phyloP scores from a whole-genome alignment of 2,329 filamentous ascomycete genomes.

The Cytospora piceae region DNA sequence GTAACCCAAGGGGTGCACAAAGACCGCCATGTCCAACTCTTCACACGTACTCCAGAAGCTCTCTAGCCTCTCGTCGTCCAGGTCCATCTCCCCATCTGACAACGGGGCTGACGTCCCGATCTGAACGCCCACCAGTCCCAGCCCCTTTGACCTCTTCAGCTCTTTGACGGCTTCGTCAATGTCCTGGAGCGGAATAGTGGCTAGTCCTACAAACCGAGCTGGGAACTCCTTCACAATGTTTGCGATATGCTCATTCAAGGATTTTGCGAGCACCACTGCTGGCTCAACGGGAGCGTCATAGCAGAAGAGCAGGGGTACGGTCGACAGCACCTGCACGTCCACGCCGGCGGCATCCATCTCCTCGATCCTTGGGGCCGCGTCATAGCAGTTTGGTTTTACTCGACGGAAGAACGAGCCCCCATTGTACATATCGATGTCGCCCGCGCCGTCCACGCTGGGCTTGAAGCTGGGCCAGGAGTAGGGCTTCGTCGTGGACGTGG shows the following conservation, averaged over 20 bases:
- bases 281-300: constrained; percentile 40
- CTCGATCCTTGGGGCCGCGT: constrained; percentile 34
- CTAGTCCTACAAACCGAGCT: constrained; percentile 40
- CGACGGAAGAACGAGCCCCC: constrained; percentile 41
- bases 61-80: constrained; percentile 38
- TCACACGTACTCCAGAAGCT: constrained; percentile 41
- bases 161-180: constrained; percentile 37
- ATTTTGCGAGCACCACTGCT: constrained; percentile 36
- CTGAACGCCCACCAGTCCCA: constrained; percentile 40
- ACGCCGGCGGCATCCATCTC: constrained; percentile 43
- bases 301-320: constrained; percentile 44
- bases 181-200: constrained; percentile 41
- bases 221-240: constrained; percentile 34
- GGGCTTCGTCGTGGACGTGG: constrained; percentile 46
- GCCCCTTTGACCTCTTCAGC: constrained; percentile 35
- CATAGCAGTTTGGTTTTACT: constrained; percentile 41
- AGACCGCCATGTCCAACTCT: constrained; percentile 39
- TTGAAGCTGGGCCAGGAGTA: constrained; percentile 40
- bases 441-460: constrained; percentile 32
- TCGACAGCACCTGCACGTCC: constrained; percentile 43
- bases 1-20: constrained; percentile 43
- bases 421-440: constrained; percentile 42
- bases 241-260: constrained; percentile 41
- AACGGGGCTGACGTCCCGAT: constrained; percentile 40
- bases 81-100: constrained; percentile 34